Conservation (phyloP, 2,329 filamentous ascomycete genomes). For the Ophiostoma ulmi region DNA sequence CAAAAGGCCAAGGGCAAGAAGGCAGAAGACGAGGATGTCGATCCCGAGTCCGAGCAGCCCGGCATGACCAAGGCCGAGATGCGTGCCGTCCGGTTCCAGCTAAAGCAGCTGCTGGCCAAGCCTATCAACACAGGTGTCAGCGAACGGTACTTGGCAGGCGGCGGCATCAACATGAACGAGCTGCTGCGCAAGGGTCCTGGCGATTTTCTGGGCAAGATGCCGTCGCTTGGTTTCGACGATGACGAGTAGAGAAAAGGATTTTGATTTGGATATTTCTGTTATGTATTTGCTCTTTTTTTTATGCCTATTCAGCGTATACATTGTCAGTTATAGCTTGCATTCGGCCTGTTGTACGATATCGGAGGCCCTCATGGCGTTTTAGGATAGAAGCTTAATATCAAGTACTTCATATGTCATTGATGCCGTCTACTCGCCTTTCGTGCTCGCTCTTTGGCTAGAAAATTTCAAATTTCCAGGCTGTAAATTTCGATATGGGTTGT, state of each 20-base stretch:
- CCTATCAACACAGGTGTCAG: slow-evolving; percentile 84
- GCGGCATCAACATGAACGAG: slow-evolving; percentile 21
- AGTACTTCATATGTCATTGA: not conserved
- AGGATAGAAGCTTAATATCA: not conserved
- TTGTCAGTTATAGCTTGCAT: slow-evolving; percentile 10
- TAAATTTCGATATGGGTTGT: not conserved
- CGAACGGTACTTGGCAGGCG: slow-evolving; percentile 51
- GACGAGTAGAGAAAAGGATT: slow-evolving; percentile 3
- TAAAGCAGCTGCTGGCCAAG: slow-evolving; percentile 64
- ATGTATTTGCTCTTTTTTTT: not conserved
- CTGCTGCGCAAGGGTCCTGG: slow-evolving; percentile 41
- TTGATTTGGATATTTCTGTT: not conserved
- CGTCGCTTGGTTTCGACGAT: slow-evolving; percentile 39
- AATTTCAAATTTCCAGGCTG: not conserved
- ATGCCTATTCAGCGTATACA: not conserved
- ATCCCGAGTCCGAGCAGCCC: slow-evolving; percentile 66
- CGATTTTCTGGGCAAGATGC: slow-evolving; percentile 56
- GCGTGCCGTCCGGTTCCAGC: slow-evolving; percentile 61
- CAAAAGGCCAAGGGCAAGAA: slow-evolving; percentile 71
- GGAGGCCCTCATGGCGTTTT: not conserved
- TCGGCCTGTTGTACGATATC: slow-evolving; percentile 11
- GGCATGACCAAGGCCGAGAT: slow-evolving; percentile 69
- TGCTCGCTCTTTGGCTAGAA: not conserved
- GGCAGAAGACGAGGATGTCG: slow-evolving; percentile 66
- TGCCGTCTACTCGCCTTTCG: not conserved